Conservation (phyloP, 352 stramenopile species). For the Globisporangium irregulare region DNA sequence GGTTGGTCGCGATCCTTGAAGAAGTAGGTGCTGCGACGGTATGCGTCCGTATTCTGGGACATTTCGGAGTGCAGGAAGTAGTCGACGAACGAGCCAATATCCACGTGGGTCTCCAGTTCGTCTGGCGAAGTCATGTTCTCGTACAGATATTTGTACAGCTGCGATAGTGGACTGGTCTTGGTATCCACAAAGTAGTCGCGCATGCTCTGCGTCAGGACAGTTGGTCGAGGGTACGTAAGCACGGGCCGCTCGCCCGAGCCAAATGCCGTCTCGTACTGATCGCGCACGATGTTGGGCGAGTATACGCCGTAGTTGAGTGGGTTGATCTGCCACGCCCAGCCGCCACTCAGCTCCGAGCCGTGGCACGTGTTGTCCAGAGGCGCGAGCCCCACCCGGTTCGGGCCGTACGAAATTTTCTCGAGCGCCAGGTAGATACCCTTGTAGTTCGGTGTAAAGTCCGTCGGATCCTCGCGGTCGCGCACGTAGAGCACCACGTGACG, state of each 20-base stretch:
- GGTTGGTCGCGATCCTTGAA: constrained; percentile 65
- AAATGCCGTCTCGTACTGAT: constrained; percentile 59
- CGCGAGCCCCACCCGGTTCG: constrained; percentile 62
- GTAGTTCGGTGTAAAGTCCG: constrained; percentile 41
- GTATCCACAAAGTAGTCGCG: constrained; percentile 57
- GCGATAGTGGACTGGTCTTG: constrained; percentile 44
- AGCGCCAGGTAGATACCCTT: constrained; percentile 69
- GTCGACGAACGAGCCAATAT: constrained; percentile 62
- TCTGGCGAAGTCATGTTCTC: constrained; percentile 43
- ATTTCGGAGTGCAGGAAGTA: constrained; percentile 72
- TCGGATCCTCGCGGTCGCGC: constrained; percentile 24
- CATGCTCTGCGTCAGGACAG: constrained; percentile 51
- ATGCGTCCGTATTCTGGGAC: constrained; percentile 58
- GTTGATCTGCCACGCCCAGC: constrained; percentile 82
- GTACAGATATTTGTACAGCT: constrained; percentile 55
- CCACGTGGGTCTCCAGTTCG: too few species aligned
- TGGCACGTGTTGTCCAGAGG: constrained; percentile 42
- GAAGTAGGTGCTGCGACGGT: constrained; percentile 61
- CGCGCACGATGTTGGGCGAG: constrained; percentile 53
- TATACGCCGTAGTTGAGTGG: constrained; percentile 42
- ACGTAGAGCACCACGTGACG: constrained; percentile 46
- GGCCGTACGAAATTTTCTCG: constrained; percentile 74
- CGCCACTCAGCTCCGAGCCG: constrained; percentile 45
- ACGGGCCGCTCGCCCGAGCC: constrained; percentile 47
- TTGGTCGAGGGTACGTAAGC: constrained; percentile 39